Base-by-base conservation (phyloP, 768 basidiomycete species). In the Gymnopilus dilepis region DNA sequence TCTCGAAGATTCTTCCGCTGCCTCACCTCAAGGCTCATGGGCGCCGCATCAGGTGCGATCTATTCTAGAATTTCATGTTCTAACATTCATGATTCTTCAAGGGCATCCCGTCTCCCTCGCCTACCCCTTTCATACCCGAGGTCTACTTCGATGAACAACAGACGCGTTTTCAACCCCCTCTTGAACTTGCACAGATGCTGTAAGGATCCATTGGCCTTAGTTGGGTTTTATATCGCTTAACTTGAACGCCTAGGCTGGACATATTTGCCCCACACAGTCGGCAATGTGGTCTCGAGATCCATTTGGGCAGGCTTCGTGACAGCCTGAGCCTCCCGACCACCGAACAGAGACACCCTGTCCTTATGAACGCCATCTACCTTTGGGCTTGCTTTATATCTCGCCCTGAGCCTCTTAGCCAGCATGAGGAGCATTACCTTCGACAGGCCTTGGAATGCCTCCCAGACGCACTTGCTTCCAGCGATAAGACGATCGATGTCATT, bases 371-470 rank as follows among this genome's bases (percentile, higher is more conserved):
- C 62, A 88, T 93, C 69, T 94, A 87, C 70, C 84, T 93, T 6
- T 92, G 91, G 88, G 88, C 90, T 1, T 93, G 91, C 72, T 91
- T 89, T 70, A 81, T 93, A 40, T 91, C 92, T 9, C 82, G 89
- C 21, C 87, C 90, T 6, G 88, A 86, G 38, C 81, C 85, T 5
- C 78, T 93, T 12, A 84, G 84, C 66, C 84, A 87, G 54, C 88
- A 92, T 69, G 91, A 94, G 74, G 80, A 84, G 15, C 84, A 87
- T 63, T 94, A 91, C 69, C 85, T 94, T 58, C 77, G 75, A 9
- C 83, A 84, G 34, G 78, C 90, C 2, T 83, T 90, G 15, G 83
- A 88, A 37, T 81, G 82, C 0, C 81, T 92, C 58, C 83, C 80
- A 26, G 86, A 88, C 33, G 89, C 86, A 19, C 80, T 93, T 33